Evolutionary conservation across 2,329 filamentous ascomycete species (phyloP), one percentile per base, ranked within the genome.

Genomic region (Arthrocladium fulminans): DNA sequence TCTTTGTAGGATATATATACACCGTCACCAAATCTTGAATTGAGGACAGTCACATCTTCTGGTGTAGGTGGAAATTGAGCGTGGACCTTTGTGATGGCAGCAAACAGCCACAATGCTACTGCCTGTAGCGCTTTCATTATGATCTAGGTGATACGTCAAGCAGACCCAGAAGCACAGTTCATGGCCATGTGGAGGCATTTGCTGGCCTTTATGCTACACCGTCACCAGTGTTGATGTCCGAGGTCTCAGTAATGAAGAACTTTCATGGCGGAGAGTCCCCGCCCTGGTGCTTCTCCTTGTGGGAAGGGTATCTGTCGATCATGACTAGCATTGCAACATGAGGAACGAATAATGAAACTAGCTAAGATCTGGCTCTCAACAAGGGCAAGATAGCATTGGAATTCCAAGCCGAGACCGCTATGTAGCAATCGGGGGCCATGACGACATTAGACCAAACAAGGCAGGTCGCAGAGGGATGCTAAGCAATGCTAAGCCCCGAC

Each of bases 1-100:
- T 72, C 60, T 59, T 72, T 73, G 50, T 70, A 73, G 1, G 69
- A 67, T 32, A 73, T 71, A 27, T 61, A 65, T 2, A 71, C 44
- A 12, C 35, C 20, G 2, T 39, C 17, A 32, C 50, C 49, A 41
- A 51, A 44, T 29, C 38, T 50, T 0, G 53, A 55, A 17, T 32
- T 40, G 27, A 43, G 25, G 12, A 37, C 22, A 17, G 48, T 47
- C 12, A 54, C 30, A 2, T 52, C 51, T 17, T 38, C 39, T 5
- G 52, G 50, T 13, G 24, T 35, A 10, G 41, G 15, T 17, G 52
- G 52, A 25, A 53, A 53, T 24, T 54, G 50, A 27, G 51, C 52
- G 19, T 9, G 6, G 22, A 17, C n/a, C n/a, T 3, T 13, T 24
- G 23, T 29, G 7, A 13, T 29, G 27, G 27, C 13, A 7, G 27